A percentile compares a stretch with the other conserved stretches of the same genome.
Evolutionary conservation across 306 rosid genomes (phyloP).

Genomic region (Cicer cuneatum): DNA sequence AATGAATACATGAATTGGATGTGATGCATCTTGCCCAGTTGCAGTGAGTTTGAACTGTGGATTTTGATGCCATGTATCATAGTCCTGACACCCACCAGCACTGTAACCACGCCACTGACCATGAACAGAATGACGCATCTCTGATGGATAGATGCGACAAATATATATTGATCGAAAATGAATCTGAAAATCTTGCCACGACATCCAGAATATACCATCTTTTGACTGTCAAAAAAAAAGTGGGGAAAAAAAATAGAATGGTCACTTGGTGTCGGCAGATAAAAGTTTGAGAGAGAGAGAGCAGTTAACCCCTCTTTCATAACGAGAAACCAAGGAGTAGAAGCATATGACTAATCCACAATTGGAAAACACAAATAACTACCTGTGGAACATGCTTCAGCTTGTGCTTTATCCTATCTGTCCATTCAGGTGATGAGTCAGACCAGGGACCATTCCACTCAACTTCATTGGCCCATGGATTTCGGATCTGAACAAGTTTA

Average conservation of each 20-base stretch:
- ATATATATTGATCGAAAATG: constrained; percentile 98
- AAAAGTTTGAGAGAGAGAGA: background rate
- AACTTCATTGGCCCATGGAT: constrained; percentile 99
- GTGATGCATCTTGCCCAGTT: constrained; percentile 90
- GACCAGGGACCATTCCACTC: constrained; percentile 99
- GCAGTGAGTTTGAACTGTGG: constrained; percentile 96
- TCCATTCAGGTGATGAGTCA: constrained; percentile 92
- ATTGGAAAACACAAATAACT: constrained; percentile 9
- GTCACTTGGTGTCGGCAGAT: constrained; percentile 27
- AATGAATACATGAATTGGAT: constrained; percentile 91
- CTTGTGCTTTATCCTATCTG: constrained; percentile 97
- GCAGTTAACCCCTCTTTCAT: constrained; percentile 19
- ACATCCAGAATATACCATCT: constrained; percentile 99
- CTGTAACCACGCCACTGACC: constrained; percentile 98
- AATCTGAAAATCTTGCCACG: constrained; percentile 99
- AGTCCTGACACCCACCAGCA: constrained; percentile 99
- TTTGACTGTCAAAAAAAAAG: constrained; percentile 66
- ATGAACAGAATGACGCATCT: constrained; percentile 96
- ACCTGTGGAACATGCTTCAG: constrained; percentile 95
- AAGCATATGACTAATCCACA: constrained; percentile 24
- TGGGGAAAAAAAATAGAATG: constrained; percentile 5
- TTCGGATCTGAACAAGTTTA: constrained; percentile 97
- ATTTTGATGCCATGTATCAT: constrained; percentile 97
- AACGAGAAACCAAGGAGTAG: constrained; percentile 12
- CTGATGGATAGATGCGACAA: constrained; percentile 91